Evolutionary conservation across 1,139 yeast species (phyloP).

Genomic region (Blastobotrys indianensis): DNA sequence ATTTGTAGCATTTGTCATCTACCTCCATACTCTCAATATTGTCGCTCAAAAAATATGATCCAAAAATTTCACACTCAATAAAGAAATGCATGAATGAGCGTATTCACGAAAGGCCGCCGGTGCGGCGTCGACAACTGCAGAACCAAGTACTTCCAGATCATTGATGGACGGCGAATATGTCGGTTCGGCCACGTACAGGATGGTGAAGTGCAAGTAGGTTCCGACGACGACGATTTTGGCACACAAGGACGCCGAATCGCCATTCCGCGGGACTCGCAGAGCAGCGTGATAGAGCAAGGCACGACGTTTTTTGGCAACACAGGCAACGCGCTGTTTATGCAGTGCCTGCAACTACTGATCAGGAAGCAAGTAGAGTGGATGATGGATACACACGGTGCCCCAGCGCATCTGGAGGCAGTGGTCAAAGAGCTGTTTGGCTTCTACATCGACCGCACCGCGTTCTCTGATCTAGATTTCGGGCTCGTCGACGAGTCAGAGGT

Average conservation of each 20-base stretch:
- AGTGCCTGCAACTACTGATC: slow-evolving; percentile 52
- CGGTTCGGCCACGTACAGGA: slow-evolving; percentile 86
- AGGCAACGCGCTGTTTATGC: slow-evolving; percentile 44
- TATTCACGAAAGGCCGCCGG: slow-evolving; percentile 63
- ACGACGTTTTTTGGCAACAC: slow-evolving; percentile 46
- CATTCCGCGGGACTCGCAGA: slow-evolving; percentile 24
- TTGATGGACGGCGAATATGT: slow-evolving; percentile 77
- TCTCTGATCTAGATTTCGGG: slow-evolving; percentile 19
- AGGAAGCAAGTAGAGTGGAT: slow-evolving; percentile 45
- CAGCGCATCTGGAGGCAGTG: slow-evolving; percentile 36
- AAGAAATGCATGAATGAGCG: neutral
- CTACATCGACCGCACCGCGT: slow-evolving; percentile 31
- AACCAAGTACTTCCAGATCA: slow-evolving; percentile 61
- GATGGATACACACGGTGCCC: slow-evolving; percentile 31
- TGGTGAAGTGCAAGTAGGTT: slow-evolving; percentile 71
- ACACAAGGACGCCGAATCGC: slow-evolving; percentile 22
- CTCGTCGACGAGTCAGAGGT: slow-evolving; percentile 9
- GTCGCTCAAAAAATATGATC: no score
- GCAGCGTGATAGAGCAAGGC: slow-evolving; percentile 14
- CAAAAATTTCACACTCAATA: no score
- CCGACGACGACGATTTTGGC: slow-evolving; percentile 44
- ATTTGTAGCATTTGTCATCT: no score
- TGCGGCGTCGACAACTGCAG: slow-evolving; percentile 92
- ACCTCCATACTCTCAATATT: no score
- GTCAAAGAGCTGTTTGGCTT: slow-evolving; percentile 51